These are phyloP conservation scores for Barnettozyma botsteinii DNA, from an alignment of 805 yeast species.

Conservation along the genomic window DNA sequence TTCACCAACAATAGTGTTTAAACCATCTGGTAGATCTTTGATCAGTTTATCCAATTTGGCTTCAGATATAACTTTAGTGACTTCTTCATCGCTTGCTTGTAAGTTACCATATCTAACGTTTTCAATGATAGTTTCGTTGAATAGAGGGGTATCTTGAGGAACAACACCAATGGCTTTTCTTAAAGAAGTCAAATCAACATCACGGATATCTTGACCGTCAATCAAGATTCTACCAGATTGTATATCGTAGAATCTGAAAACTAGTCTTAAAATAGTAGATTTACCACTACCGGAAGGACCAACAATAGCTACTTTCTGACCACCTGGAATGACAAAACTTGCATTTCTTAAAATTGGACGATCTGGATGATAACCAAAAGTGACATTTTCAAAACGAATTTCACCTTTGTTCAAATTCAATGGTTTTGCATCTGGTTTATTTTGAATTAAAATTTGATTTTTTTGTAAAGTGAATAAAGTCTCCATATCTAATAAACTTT, in stretches of 20 bases:
- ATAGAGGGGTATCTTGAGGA: slow-evolving; percentile 95
- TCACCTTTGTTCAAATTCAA: slow-evolving; percentile 53
- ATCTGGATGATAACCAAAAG: slow-evolving; percentile 87
- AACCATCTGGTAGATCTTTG: slow-evolving; percentile 73
- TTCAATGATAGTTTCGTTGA: slow-evolving; percentile 84
- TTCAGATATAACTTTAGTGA: slow-evolving; percentile 52
- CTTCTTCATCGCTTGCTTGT: slow-evolving; percentile 67
- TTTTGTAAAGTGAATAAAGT: slow-evolving; percentile 81
- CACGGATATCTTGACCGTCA: slow-evolving; percentile 83
- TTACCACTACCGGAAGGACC: slow-evolving; percentile 97
- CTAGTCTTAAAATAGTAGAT: slow-evolving; percentile 77
- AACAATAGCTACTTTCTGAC: slow-evolving; percentile 86
- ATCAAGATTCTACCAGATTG: slow-evolving; percentile 68
- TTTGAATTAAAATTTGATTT: slow-evolving; percentile 60
- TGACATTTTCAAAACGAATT: slow-evolving; percentile 82
- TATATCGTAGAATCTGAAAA: slow-evolving; percentile 88
- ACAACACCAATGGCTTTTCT: slow-evolving; percentile 81
- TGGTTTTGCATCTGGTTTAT: slow-evolving; percentile 57
- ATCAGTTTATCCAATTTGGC: slow-evolving; percentile 67
- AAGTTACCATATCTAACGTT: slow-evolving; percentile 84
- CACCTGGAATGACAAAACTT: slow-evolving; percentile 82
- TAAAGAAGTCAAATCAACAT: slow-evolving; percentile 68
- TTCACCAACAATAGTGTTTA: slow-evolving; percentile 87
- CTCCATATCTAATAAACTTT: slow-evolving; percentile 93
- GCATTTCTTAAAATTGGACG: slow-evolving; percentile 81